Percentiles rank a stretch among this genome's conserved stretches.
Evolutionary conservation across 257 asterid species (phyloP).

Genomic region (Jacaranda mimosifolia): DNA sequence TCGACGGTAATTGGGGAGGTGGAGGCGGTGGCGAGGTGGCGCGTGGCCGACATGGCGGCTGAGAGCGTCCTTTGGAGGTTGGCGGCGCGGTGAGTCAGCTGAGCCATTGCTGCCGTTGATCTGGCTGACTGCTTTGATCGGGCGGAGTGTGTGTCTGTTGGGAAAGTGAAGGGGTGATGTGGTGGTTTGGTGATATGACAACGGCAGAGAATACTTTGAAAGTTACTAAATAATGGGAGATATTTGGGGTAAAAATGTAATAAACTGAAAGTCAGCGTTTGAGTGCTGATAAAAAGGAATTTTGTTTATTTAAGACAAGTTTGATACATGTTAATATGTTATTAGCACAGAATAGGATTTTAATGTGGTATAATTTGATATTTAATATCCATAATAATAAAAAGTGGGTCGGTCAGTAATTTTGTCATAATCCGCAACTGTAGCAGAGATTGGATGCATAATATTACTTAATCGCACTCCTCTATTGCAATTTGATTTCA

Average conservation of each 20-base stretch:
- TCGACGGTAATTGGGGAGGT: slow-evolving; percentile 71
- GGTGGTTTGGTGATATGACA: slow-evolving; percentile 36
- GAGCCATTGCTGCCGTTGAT: slow-evolving; percentile 63
- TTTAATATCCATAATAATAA: no score
- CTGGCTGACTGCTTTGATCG: slow-evolving; percentile 35
- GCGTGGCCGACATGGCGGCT: slow-evolving; percentile 50
- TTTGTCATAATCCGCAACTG: no score
- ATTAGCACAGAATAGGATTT: no score
- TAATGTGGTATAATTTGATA: no score
- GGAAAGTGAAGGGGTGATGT: slow-evolving; percentile 34
- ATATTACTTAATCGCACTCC: no score
- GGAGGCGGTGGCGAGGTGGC: slow-evolving; percentile 66
- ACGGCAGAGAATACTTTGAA: slow-evolving; percentile 8
- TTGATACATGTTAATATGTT: no score
- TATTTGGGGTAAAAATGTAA: slow-evolving; percentile 25
- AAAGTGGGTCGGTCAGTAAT: no score
- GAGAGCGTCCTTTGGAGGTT: slow-evolving; percentile 50
- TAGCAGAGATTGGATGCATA: no score
- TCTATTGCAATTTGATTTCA: no score
- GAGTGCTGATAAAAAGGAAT: slow-evolving; percentile 12
- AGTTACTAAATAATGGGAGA: background rate
- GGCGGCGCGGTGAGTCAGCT: slow-evolving; percentile 61
- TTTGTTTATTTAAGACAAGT: background rate
- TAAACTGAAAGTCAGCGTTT: slow-evolving; percentile 6
- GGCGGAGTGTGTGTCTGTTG: slow-evolving; percentile 19